Evolutionary conservation across 1,284 basidiomycete species (phyloP).

Genomic region (Trametes sp.): DNA sequence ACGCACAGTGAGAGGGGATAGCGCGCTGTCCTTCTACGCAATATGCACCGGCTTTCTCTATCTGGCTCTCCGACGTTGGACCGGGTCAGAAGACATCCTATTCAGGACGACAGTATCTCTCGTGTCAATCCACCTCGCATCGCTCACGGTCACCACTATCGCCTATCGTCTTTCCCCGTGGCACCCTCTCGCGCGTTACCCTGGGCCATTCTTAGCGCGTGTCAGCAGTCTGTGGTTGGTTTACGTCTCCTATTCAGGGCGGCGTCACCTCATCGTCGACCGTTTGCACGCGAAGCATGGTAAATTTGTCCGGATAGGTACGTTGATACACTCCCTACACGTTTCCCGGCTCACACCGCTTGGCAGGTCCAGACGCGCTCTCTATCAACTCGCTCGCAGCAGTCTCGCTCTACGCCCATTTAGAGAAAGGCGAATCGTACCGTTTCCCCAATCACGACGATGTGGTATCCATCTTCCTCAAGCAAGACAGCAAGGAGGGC

Average conservation of each 20-base stretch:
- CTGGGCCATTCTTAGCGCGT: constrained; percentile 34
- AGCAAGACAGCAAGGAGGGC: constrained; percentile 4
- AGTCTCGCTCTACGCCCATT: background rate
- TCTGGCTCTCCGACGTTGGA: background rate
- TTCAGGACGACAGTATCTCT: background rate
- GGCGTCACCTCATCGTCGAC: constrained; percentile 31
- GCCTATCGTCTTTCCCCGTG: constrained; percentile 39
- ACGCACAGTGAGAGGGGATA: constrained; percentile 4
- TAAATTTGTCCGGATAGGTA: constrained; percentile 33
- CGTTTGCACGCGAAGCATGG: constrained; percentile 36
- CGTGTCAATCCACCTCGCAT: background rate
- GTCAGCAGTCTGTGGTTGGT: constrained; percentile 31
- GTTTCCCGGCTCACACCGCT: background rate
- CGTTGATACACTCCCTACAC: background rate
- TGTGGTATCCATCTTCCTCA: constrained; percentile 11
- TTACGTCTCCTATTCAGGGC: constrained; percentile 25
- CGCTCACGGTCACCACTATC: background rate
- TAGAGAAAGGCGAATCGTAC: constrained; percentile 15
- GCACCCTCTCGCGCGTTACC: constrained; percentile 34
- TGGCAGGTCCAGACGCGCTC: constrained; percentile 6
- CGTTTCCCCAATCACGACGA: background rate
- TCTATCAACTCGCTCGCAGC: constrained; percentile 5
- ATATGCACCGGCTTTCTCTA: background rate
- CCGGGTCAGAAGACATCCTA: background rate
- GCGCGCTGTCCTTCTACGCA: background rate